Evolutionary conservation across 163 green algal genomes (phyloP).

Genomic region (Chlorella variabilis): DNA sequence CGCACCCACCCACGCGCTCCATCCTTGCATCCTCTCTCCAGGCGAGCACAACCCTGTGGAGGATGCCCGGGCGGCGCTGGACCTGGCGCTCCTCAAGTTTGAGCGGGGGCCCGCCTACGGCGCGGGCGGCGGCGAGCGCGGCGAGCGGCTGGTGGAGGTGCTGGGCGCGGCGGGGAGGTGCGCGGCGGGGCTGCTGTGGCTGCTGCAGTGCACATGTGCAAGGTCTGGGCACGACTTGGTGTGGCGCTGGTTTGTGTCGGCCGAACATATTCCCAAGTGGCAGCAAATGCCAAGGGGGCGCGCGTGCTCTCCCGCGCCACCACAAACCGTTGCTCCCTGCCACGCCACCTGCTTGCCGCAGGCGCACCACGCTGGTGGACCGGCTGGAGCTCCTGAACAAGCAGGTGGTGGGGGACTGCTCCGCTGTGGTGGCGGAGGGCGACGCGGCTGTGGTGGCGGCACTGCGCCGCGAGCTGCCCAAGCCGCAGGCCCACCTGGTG

Average conservation of each 20-base stretch:
- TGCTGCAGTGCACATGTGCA: too few relatives aligned
- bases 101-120: slow-evolving; percentile 25
- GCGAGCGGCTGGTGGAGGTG: slow-evolving; percentile 21
- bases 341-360: too few relatives aligned
- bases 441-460: neutral
- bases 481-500: slow-evolving; percentile 8
- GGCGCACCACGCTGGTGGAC: slow-evolving; percentile 29
- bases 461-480: neutral
- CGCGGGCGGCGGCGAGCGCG: neutral
- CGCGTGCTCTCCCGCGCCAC: too few relatives aligned
- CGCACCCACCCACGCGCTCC: too few relatives aligned
- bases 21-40: neutral
- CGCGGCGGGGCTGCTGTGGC: neutral
- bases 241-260: too few relatives aligned
- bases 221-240: too few relatives aligned
- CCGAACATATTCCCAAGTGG: too few relatives aligned
- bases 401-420: slow-evolving; percentile 27
- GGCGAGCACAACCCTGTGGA: slow-evolving; percentile 79
- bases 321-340: too few relatives aligned
- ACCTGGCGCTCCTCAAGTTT: slow-evolving; percentile 63
- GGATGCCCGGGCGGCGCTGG: slow-evolving; percentile 86
- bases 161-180: slow-evolving; percentile 13
- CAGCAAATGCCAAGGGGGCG: too few relatives aligned
- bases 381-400: slow-evolving; percentile 16
- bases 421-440: neutral